Evolutionary conservation across 2,329 filamentous ascomycete genomes (phyloP).

Genomic region (Xylariaceae sp.): DNA sequence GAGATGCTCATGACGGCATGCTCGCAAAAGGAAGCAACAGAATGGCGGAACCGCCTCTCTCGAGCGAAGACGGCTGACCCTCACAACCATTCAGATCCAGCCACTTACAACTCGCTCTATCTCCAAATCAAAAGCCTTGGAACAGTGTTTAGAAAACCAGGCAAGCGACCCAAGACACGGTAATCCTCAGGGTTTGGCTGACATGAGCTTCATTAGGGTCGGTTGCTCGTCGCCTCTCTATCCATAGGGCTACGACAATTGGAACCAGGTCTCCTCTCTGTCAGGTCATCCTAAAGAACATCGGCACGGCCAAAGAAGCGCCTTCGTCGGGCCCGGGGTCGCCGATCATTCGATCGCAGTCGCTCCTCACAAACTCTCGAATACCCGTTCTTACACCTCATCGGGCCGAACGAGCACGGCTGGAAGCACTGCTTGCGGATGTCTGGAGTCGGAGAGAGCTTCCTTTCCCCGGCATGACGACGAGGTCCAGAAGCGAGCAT

Average conservation of each 20-base stretch:
- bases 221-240: slow-evolving; percentile 63
- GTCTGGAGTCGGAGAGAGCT: slow-evolving; percentile 79
- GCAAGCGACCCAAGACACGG: slow-evolving; percentile 33
- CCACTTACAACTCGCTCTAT: slow-evolving; percentile 58
- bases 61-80: slow-evolving; percentile 46
- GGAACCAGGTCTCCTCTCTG: slow-evolving; percentile 61
- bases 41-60: slow-evolving; percentile 69
- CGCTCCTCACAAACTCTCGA: slow-evolving; percentile 62
- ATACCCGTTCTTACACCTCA: slow-evolving; percentile 68
- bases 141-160: slow-evolving; percentile 66
- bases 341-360: slow-evolving; percentile 72
- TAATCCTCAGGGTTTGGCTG: background rate
- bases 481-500: slow-evolving; percentile 59
- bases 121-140: slow-evolving; percentile 70
- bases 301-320: slow-evolving; percentile 58
- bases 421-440: slow-evolving; percentile 69
- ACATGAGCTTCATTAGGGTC: slow-evolving; percentile 44
- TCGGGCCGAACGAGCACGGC: slow-evolving; percentile 66
- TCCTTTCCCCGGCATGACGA: slow-evolving; percentile 77
- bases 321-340: slow-evolving; percentile 38
- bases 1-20: slow-evolving; percentile 87
- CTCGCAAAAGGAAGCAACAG: slow-evolving; percentile 68
- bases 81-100: slow-evolving; percentile 39
- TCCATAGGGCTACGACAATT: slow-evolving; percentile 72
- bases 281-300: slow-evolving; percentile 84